Evolutionary conservation across 768 basidiomycete genomes (phyloP), one percentile per base, ranked within the genome.

Genomic region (Leucosporidium creatinivorum): DNA sequence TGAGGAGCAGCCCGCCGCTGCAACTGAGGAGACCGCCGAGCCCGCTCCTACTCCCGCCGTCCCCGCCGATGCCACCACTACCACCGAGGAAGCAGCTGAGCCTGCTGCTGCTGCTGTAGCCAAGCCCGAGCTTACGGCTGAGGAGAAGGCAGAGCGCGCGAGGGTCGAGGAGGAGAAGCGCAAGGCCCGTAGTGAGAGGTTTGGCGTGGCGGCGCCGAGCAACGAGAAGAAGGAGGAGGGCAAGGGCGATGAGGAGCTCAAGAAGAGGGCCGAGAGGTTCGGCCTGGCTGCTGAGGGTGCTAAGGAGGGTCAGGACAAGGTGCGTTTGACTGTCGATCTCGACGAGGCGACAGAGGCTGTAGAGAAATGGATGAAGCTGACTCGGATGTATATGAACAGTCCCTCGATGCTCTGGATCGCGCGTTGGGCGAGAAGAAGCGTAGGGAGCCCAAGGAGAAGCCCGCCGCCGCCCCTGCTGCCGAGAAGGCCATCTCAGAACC

Each of bases 131-230:
- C 28, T 39, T 12, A 62, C 61, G 54, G 61, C 26, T 1, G 63
- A 67, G 48, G 66, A 60, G 33, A n/a, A 39, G 33, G 50, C 49
- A 31, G 36, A 50, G 28, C 28, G 39, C 56, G 57, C 51, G 48
- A 4, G 18, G 19, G 64, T 54, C 9, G 50, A 54, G 47, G 66
- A 65, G 56, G 66, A 65, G 51, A 61, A 55, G 25, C 57, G 63
- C 30, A 54, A 57, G 52, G 63, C 61, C 44, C 49, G 75, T 5
- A 60, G 66, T 3, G 75, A 58, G 30, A 31, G 70, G 39, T 75
- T 75, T 36, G 75, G 75, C 19, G 26, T 66, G 8, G 47, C 59
- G 10, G 55, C 31, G 28, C 62, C 28, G 21, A 50, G 58, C 10
- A 26, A 30, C 7, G 26, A 51, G 47, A 25, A 50, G 17, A 49